Percentiles rank a stretch among this genome's conserved stretches.
Conservation (phyloP, 75 land plant genomes). For the Chamaecyparis obtusa region DNA sequence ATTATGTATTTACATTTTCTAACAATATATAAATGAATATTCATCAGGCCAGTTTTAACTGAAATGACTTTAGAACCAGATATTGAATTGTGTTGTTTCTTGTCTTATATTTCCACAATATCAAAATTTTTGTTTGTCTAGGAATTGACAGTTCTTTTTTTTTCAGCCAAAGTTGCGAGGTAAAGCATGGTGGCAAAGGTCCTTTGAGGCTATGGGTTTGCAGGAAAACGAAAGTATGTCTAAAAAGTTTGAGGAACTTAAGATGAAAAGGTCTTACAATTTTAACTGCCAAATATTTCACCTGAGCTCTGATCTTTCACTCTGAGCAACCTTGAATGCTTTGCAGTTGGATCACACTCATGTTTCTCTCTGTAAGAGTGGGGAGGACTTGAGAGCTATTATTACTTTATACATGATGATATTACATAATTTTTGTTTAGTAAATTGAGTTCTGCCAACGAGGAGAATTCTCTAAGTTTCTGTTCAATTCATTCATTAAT, state of each 20-base stretch:
- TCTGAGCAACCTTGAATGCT: background rate
- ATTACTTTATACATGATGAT: background rate
- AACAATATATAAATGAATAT: background rate
- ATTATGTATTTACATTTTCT: background rate
- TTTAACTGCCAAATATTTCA: conserved; percentile 57
- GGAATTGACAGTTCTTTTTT: background rate
- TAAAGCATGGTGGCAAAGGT: conserved; percentile 57
- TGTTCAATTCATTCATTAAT: conserved; percentile 8
- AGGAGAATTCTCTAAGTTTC: background rate
- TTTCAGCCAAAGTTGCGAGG: conserved; percentile 51
- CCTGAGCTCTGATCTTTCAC: conserved; percentile 22
- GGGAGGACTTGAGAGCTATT: conserved; percentile 1
- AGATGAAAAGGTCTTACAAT: conserved; percentile 29
- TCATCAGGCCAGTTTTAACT: background rate
- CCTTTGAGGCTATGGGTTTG: conserved; percentile 41
- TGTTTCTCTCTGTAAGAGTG: background rate
- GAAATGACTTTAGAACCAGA: background rate
- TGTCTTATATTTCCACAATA: background rate
- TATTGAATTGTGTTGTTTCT: background rate
- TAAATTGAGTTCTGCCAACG: background rate
- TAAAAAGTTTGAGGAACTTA: conserved; percentile 45
- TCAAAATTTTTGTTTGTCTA: background rate
- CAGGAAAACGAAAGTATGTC: conserved; percentile 55
- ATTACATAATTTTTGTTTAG: background rate
- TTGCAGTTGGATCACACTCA: background rate